Base-by-base conservation (phyloP, 129 eudicot species). In the Saussurea involucrata region DNA sequence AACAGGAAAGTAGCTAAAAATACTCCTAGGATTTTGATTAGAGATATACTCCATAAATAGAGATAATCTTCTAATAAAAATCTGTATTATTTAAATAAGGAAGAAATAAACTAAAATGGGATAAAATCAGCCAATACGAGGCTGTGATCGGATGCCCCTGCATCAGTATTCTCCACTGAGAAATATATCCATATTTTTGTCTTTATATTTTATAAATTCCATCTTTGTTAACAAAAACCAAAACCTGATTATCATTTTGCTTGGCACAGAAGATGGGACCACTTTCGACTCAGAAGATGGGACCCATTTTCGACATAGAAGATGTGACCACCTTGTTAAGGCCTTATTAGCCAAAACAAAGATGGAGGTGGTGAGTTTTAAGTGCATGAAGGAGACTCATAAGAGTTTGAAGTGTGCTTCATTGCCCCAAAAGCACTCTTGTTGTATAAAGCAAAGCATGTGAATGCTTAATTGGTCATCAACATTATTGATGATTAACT, bases 361-460 rank as follows among this genome's bases (percentile, higher is more conserved):
- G 42, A 78, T 71, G 20, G 42, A 69, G 65, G 72, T 61, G 65
- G 63, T 71, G 76, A 70, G 72, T 63, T 70, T 60, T 79, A 63
- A 79, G 78, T 79, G 78, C 78, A 71, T 72, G 78, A 80, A 72
- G 83, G 68, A 73, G 83, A 80, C 78, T 46, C 73, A n/a, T 79
- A 79, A 72, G 73, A 46, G 73, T 79, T 72, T 80, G 61, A 72
- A 80, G 83, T 44, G 78, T 64, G 78, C 40, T 46, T 65, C 67
- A 72, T 80, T 72, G 78, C 78, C 76, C 83, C 78, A 72, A 80
- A 80, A 80, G 78, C 72, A 72, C 55, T 46, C 76, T 69, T 78
- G 78, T 80, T 79, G 83, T 80, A 80, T 76, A 44, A 73, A 80
- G 84, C 68, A 73, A 73, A n/a, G 70, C 79, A 80, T 80, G 75